Percentiles rank a stretch among this genome's conserved stretches.
Evolutionary conservation across 805 yeast genomes (phyloP).

Genomic region (Tetrapisispora nanseiensis): DNA sequence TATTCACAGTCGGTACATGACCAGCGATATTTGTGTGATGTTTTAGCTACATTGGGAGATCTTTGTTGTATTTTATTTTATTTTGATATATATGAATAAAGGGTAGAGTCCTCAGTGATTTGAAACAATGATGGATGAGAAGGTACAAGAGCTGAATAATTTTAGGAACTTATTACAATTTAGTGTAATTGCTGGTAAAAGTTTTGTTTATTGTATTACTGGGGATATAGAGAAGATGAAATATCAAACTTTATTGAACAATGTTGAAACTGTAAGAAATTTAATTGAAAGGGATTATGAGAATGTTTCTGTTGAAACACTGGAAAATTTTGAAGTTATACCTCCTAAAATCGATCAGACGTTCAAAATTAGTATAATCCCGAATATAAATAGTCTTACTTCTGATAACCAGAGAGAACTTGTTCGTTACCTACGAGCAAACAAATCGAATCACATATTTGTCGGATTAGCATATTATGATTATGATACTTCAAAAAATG

Average conservation of each 20-base stretch:
- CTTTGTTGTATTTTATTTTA: too few relatives aligned
- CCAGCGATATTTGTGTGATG: too few relatives aligned
- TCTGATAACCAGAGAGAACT: slow-evolving; percentile 9
- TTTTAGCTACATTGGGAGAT: too few relatives aligned
- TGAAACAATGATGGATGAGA: not conserved
- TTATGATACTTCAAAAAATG: not conserved
- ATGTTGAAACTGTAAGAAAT: not conserved
- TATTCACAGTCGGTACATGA: too few relatives aligned
- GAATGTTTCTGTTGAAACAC: not conserved
- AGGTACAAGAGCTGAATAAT: not conserved
- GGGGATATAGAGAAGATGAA: slow-evolving; percentile 2
- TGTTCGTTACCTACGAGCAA: slow-evolving; percentile 2
- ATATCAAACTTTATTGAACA: not conserved
- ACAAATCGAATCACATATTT: slow-evolving; percentile 2
- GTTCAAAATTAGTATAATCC: slow-evolving; percentile 9
- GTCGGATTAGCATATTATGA: slow-evolving; percentile 10
- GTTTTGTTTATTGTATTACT: slow-evolving; percentile 13
- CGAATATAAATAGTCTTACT: slow-evolving; percentile 11
- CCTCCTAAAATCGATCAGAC: not conserved
- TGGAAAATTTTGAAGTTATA: not conserved
- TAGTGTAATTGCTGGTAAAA: slow-evolving; percentile 11
- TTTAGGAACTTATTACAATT: slow-evolving; percentile 11
- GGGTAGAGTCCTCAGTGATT: too few relatives aligned
- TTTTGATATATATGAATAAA: too few relatives aligned
- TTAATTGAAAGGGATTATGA: not conserved